Conservation (phyloP, 208 protist species). For the Trypanosoma boissoni region DNA sequence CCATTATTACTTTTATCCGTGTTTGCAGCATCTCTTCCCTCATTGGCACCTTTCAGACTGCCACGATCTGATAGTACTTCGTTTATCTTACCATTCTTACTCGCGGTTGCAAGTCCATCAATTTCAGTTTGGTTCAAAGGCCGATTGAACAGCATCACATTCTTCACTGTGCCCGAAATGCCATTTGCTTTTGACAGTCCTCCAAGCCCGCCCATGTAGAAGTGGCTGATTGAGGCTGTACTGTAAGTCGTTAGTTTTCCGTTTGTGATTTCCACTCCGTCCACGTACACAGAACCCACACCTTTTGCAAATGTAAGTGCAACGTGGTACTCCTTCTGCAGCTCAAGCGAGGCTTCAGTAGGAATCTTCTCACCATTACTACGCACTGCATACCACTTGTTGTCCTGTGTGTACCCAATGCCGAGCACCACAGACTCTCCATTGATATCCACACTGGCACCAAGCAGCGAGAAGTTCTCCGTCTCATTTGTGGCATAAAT, state of each 20-base stretch:
- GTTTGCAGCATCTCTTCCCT: no score
- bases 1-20: no score
- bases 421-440: background rate
- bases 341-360: background rate
- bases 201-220: constrained; percentile 18
- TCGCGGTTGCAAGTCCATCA: background rate
- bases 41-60: no score
- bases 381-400: constrained; percentile 1
- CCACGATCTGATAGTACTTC: no score
- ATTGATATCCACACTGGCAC: background rate
- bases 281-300: constrained; percentile 5
- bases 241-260: background rate
- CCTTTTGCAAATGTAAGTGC: background rate
- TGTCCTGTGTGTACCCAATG: background rate
- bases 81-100: no score
- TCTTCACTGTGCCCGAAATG: constrained; percentile 5
- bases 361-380: background rate
- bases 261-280: background rate
- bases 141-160: constrained; percentile 21
- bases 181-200: background rate
- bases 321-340: constrained; percentile 2
- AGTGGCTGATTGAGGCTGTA: constrained; percentile 7
- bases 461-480: background rate
- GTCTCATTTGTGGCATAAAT: background rate
- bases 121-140: constrained; percentile 1